Base-by-base conservation (phyloP, 805 yeast species). In the Saccharomycopsis guyanensis region DNA sequence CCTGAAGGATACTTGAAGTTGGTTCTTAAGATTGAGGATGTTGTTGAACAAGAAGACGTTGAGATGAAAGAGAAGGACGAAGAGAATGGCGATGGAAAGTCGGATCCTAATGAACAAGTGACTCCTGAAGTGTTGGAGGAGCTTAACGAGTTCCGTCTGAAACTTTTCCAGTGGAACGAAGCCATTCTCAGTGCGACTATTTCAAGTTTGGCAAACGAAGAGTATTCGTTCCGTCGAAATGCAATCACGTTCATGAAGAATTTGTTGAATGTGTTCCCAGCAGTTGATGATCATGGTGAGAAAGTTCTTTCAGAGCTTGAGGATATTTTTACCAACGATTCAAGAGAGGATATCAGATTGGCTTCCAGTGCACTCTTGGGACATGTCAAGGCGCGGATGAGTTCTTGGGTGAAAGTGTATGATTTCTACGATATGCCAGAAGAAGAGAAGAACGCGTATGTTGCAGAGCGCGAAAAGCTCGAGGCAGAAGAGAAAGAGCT, bases 171-270 rank as follows among this genome's bases (percentile, higher is more conserved):
- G 6, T 83, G 83, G 75, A 87, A 86, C 57, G 53, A 62, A 2
- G 56, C 58, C 1, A 59, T 85, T 5, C 61, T 78, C 12, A 59
- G 62, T 1, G 75, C 72, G 25, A 52, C 80, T 7, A 53, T 60
- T 7, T 53, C 59, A 1, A 67, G 79, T 3, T 62, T 82, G 38
- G 56, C 59, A 16, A 71, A 75, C 4, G 60, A 65, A 2, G 82
- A 82, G 46, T 89, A 87, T 59, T 82, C 85, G 77, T 79, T 84
- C 2, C 72, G 93, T 43, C 75, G 88, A 46, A 89, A 88, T 62
- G 76, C 86, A 2, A 84, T 88, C 49, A 82, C 85, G 1, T 76
- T 86, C 55, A 66, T 88, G 66, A 86, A 82, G 58, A 78, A 78
- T 53, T 62, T 82, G 38, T 63, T 81, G 16, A 71, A 72, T 2